phyloP scores from a whole-genome alignment of 2,329 filamentous ascomycete species.

The Monilinia polystroma region DNA sequence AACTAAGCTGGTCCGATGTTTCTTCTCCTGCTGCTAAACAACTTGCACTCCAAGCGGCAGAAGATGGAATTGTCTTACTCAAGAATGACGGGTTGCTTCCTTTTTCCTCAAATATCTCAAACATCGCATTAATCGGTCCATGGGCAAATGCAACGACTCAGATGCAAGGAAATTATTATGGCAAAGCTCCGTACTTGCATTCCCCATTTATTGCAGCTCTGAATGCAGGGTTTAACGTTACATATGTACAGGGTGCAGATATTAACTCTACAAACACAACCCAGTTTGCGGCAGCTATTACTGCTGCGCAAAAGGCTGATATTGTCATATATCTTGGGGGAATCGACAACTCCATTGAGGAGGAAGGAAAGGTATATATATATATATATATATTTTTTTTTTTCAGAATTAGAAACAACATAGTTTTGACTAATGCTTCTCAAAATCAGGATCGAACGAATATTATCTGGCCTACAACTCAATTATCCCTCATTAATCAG shows the following conservation, averaged over 20 bases:
- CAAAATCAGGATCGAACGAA: slow-evolving; percentile 46
- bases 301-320: slow-evolving; percentile 47
- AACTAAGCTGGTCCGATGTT: slow-evolving; percentile 49
- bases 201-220: slow-evolving; percentile 48
- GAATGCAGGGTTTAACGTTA: slow-evolving; percentile 31
- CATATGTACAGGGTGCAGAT: slow-evolving; percentile 44
- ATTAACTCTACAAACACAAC: slow-evolving; percentile 40
- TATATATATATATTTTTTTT: too few relatives aligned
- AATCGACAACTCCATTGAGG: slow-evolving; percentile 52
- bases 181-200: slow-evolving; percentile 30
- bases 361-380: slow-evolving; percentile 43
- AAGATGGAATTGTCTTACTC: slow-evolving; percentile 33
- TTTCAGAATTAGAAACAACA: fast-evolving
- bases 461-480: slow-evolving; percentile 52
- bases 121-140: slow-evolving; percentile 33
- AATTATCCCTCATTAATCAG: slow-evolving; percentile 51
- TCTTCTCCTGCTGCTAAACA: slow-evolving; percentile 26
- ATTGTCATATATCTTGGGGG: slow-evolving; percentile 56
- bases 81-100: slow-evolving; percentile 36
- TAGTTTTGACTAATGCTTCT: background rate
- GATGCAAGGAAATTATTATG: slow-evolving; percentile 35
- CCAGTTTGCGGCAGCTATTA: slow-evolving; percentile 39
- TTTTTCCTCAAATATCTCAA: slow-evolving; percentile 21
- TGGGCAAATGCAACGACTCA: slow-evolving; percentile 32
- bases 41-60: slow-evolving; percentile 32